A percentile compares a stretch with the other conserved stretches of the same genome.
Evolutionary conservation across 2,329 filamentous ascomycete species (phyloP).

Genomic region (Neoascochyta sp.): DNA sequence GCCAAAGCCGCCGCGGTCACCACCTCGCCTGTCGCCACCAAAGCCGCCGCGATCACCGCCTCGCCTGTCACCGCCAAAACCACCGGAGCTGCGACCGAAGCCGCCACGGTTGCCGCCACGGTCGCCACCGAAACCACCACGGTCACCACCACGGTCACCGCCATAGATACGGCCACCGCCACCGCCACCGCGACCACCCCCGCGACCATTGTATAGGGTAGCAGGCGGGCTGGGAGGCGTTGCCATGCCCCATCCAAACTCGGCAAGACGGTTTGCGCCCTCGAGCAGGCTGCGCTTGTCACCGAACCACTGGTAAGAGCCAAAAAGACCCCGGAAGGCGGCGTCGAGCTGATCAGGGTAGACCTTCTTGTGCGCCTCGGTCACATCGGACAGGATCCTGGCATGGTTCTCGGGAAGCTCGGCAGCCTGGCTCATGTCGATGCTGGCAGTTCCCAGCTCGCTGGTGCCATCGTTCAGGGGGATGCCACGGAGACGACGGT

Average conservation of each 20-base stretch:
- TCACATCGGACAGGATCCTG: slow-evolving; percentile 46
- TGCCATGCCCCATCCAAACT: slow-evolving; percentile 48
- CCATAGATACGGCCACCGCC: slow-evolving; percentile 8
- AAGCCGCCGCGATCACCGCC: slow-evolving; percentile 13
- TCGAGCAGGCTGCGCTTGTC: slow-evolving; percentile 43
- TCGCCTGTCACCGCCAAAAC: slow-evolving; percentile 7
- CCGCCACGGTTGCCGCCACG: slow-evolving; percentile 18
- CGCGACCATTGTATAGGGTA: slow-evolving; percentile 13
- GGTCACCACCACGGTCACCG: slow-evolving; percentile 8
- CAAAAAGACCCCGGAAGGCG: slow-evolving; percentile 58
- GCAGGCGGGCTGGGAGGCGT: slow-evolving; percentile 38
- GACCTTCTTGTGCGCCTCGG: slow-evolving; percentile 44
- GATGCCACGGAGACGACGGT: slow-evolving; percentile 54
- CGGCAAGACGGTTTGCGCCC: slow-evolving; percentile 44
- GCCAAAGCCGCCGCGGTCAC: slow-evolving; percentile 3
- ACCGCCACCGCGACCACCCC: slow-evolving; percentile 12
- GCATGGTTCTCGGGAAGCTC: slow-evolving; percentile 43
- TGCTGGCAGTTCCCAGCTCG: slow-evolving; percentile 49
- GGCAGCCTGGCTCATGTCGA: slow-evolving; percentile 44
- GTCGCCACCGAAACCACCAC: slow-evolving; percentile 14
- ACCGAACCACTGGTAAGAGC: slow-evolving; percentile 46
- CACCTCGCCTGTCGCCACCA: slow-evolving; percentile 12
- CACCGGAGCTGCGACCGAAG: slow-evolving; percentile 8
- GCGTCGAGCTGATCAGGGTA: slow-evolving; percentile 43
- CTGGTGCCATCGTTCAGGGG: slow-evolving; percentile 55